Conservation (phyloP, 768 basidiomycete genomes). For the Suillus americanus region DNA sequence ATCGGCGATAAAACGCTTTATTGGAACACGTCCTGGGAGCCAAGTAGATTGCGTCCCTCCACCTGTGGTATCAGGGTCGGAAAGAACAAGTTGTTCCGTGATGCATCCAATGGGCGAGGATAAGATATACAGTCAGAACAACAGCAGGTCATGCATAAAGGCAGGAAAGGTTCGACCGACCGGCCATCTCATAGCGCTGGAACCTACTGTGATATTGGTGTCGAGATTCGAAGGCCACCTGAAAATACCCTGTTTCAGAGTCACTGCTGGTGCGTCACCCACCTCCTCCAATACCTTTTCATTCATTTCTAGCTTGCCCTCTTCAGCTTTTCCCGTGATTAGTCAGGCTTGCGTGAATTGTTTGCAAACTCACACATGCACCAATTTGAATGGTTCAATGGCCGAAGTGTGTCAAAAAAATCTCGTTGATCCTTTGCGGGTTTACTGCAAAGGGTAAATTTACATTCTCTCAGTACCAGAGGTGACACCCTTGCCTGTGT, state of each 20-base stretch:
- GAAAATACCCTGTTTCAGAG: background rate
- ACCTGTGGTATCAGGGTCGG: background rate
- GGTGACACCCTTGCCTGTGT: conserved; percentile 42
- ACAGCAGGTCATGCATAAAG: conserved; percentile 9
- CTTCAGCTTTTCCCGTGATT: background rate
- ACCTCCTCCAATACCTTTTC: background rate
- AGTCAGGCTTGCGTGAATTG: background rate
- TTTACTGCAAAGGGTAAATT: conserved; percentile 46
- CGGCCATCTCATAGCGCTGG: background rate
- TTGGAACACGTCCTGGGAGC: background rate
- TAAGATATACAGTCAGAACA: conserved; percentile 22
- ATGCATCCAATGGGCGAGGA: conserved; percentile 29
- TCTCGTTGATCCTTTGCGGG: conserved; percentile 73
- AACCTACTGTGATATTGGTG: background rate
- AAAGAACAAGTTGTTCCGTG: conserved; percentile 13
- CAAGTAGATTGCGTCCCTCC: background rate
- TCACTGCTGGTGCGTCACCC: background rate
- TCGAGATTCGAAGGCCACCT: background rate
- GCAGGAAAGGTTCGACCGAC: background rate
- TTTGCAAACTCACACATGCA: background rate
- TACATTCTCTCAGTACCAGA: background rate
- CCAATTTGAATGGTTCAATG: background rate
- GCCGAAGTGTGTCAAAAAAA: background rate
- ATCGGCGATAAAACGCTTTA: background rate
- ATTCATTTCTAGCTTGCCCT: background rate